Conservation (phyloP, 768 basidiomycete species). For the Amanita exitialis region DNA sequence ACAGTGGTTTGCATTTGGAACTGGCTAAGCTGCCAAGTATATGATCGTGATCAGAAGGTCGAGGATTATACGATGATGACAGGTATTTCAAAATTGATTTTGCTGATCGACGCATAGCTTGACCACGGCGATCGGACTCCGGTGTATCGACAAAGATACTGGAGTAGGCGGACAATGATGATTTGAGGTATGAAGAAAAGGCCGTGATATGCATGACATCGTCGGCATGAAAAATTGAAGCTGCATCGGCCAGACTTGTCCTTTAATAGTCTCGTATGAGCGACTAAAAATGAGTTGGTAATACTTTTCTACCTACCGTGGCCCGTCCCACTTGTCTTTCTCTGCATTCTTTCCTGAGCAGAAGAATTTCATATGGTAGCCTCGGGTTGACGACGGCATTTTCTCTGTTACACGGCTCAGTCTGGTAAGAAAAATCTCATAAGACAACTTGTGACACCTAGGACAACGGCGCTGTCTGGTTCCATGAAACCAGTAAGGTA, state of each 20-base stretch:
- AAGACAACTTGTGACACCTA: conserved; percentile 35
- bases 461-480: conserved; percentile 79
- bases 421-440: background rate
- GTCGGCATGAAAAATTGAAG: conserved; percentile 69
- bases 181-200: conserved; percentile 50
- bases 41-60: conserved; percentile 39
- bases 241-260: conserved; percentile 57
- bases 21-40: conserved; percentile 44
- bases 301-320: conserved; percentile 31
- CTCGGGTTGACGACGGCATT: conserved; percentile 46
- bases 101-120: conserved; percentile 23
- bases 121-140: conserved; percentile 13
- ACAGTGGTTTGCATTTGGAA: conserved; percentile 39
- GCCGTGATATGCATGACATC: conserved; percentile 47
- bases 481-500: conserved; percentile 96
- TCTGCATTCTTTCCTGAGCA: conserved; percentile 60
- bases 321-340: conserved; percentile 91
- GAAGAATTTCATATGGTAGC: conserved; percentile 85
- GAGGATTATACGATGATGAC: conserved; percentile 14
- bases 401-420: conserved; percentile 41
- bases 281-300: background rate
- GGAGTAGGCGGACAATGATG: conserved; percentile 36
- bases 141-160: conserved; percentile 46
- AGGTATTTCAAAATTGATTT: conserved; percentile 51
- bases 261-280: conserved; percentile 19